These are phyloP conservation scores for Colletotrichum tanaceti DNA, from an alignment of 2,329 filamentous ascomycete genomes.

Conservation along the genomic window DNA sequence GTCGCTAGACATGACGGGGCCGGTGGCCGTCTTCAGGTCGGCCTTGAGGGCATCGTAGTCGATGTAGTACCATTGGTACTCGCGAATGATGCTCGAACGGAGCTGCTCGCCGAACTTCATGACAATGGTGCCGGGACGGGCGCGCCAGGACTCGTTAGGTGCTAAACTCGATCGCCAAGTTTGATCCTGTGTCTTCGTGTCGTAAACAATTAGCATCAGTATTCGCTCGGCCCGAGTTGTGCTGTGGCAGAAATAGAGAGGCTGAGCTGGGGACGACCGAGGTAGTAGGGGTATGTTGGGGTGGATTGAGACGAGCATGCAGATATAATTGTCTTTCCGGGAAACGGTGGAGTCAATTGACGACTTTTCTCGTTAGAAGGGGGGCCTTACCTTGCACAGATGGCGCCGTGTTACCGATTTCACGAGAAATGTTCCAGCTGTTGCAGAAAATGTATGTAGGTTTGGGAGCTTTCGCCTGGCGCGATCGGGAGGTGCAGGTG, in stretches of 20 bases:
- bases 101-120: conserved; percentile 97
- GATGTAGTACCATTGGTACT: conserved; percentile 99
- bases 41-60: conserved; percentile 94
- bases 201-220: conserved; percentile 65
- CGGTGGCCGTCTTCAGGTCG: conserved; percentile 80
- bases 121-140: conserved; percentile 65
- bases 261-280: conserved; percentile 33
- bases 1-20: conserved; percentile 50
- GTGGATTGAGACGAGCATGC: neutral
- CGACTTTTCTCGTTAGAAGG: conserved; percentile 2
- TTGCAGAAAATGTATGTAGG: conserved; percentile 14
- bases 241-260: conserved; percentile 23
- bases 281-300: neutral
- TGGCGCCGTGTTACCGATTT: conserved; percentile 20
- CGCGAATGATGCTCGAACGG: conserved; percentile 92
- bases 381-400: conserved; percentile 33
- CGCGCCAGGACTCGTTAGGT: conserved; percentile 47
- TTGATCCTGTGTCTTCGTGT: conserved; percentile 58
- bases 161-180: conserved; percentile 54
- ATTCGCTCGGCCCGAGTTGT: conserved; percentile 14
- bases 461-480: conserved; percentile 28
- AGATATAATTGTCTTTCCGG: neutral
- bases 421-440: conserved; percentile 19
- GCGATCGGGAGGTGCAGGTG: conserved; percentile 30
- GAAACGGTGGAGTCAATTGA: conserved; percentile 22